phyloP scores from a whole-genome alignment of 1,139 yeast genomes.

The Suhomyces wounanorum region DNA sequence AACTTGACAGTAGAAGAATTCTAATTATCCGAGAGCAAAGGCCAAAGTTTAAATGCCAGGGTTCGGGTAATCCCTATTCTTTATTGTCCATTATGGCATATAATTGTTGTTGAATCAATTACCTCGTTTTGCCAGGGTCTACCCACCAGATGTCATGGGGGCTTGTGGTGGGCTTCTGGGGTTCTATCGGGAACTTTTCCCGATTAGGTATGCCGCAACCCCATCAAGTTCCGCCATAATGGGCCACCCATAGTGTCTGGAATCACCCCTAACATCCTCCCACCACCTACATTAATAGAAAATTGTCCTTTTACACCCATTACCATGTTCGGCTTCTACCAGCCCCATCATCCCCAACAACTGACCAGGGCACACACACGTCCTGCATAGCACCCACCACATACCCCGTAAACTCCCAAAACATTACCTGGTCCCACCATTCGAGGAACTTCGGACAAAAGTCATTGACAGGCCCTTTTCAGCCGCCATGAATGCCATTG shows the following conservation, averaged over 20 bases:
- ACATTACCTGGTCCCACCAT: not conserved
- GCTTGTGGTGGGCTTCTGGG: not conserved
- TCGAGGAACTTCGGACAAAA: not conserved
- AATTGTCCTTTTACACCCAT: too few species aligned
- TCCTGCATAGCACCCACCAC: slow-evolving; percentile 1
- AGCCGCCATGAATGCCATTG: slow-evolving; percentile 46
- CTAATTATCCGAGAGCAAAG: not conserved
- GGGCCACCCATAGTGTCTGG: too few species aligned
- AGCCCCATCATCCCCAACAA: not conserved
- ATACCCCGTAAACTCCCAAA: slow-evolving; percentile 2
- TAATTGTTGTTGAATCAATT: not conserved
- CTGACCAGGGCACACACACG: not conserved
- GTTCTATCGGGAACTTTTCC: not conserved
- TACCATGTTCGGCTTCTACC: not conserved
- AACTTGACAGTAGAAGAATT: not conserved
- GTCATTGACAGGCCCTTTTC: not conserved
- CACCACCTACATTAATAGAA: not conserved
- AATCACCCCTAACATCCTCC: not conserved
- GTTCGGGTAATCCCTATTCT: not conserved
- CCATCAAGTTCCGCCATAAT: too few species aligned
- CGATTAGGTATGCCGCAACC: not conserved
- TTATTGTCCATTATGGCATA: too few species aligned
- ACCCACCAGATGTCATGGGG: not conserved
- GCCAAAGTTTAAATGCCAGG: not conserved
- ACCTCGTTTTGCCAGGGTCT: not conserved